phyloP scores from a whole-genome alignment of 2,329 filamentous ascomycete genomes.

The Cladosporium sp. region DNA sequence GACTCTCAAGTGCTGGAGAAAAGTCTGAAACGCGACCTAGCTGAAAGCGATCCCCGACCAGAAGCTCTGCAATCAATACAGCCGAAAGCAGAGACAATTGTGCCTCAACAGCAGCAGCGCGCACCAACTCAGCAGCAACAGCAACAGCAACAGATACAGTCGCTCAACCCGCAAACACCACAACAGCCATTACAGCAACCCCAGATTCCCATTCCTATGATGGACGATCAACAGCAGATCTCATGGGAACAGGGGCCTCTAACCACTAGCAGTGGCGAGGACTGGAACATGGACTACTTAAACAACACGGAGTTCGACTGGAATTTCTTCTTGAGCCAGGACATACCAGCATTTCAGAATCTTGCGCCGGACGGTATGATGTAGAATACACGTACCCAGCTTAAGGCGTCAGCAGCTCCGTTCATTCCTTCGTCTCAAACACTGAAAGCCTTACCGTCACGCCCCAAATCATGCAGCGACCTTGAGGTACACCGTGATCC shows the following conservation, averaged over 20 bases:
- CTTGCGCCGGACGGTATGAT: conserved; percentile 37
- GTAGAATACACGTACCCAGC: conserved; percentile 21
- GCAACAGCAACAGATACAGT: conserved; percentile 2
- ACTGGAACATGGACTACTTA: conserved; percentile 36
- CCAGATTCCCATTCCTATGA: conserved; percentile 1
- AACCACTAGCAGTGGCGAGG: conserved; percentile 32
- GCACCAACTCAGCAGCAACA: neutral
- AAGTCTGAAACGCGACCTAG: conserved; percentile 24
- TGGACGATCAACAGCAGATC: conserved; percentile 16
- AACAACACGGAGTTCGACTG: conserved; percentile 37
- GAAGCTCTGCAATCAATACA: conserved; percentile 20
- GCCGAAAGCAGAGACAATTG: conserved; percentile 8
- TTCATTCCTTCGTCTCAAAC: neutral
- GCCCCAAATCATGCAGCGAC: neutral
- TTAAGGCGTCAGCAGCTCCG: neutral
- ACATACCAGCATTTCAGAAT: conserved; percentile 35
- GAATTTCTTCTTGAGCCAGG: conserved; percentile 35
- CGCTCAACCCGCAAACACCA: neutral
- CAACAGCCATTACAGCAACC: conserved; percentile 8
- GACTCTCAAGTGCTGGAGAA: conserved; percentile 38
- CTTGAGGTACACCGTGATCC: neutral
- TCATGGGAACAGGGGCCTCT: conserved; percentile 21
- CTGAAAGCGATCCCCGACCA: conserved; percentile 25
- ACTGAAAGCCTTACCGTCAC: neutral
- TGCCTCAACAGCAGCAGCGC: neutral